These are phyloP conservation scores for Rosellinia necatrix DNA, from an alignment of 2,329 filamentous ascomycete species.

Conservation along the genomic window DNA sequence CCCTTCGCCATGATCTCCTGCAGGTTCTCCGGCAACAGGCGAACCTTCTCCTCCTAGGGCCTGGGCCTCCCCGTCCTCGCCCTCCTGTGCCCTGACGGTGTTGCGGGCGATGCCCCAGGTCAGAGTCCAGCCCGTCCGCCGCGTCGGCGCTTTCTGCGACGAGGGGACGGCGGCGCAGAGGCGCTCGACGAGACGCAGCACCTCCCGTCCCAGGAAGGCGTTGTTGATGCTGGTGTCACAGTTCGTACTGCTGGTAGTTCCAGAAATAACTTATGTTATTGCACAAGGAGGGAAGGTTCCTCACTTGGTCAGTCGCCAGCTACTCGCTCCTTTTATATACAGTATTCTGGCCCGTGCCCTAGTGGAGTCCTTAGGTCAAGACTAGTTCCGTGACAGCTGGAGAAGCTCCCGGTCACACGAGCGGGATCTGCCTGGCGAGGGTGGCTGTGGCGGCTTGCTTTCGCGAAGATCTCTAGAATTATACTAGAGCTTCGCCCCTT, in stretches of 20 bases:
- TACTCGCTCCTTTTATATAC: too few relatives aligned
- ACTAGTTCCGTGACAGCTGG: slow-evolving; percentile 86
- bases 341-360: too few relatives aligned
- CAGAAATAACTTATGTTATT: too few relatives aligned
- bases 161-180: slow-evolving; percentile 64
- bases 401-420: slow-evolving; percentile 84
- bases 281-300: too few relatives aligned
- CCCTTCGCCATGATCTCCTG: neutral
- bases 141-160: slow-evolving; percentile 53
- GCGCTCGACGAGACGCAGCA: slow-evolving; percentile 69
- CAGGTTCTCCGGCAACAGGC: slow-evolving; percentile 66
- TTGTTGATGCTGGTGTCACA: slow-evolving; percentile 80
- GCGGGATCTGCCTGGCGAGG: slow-evolving; percentile 76
- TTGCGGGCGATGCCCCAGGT: slow-evolving; percentile 78
- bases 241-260: too few relatives aligned
- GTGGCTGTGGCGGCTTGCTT: slow-evolving; percentile 76
- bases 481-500: too few relatives aligned
- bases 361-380: too few relatives aligned
- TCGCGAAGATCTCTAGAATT: neutral
- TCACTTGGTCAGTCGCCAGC: too few relatives aligned
- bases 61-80: slow-evolving; percentile 60
- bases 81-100: neutral
- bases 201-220: slow-evolving; percentile 71
- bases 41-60: slow-evolving; percentile 81
- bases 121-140: slow-evolving; percentile 81